Base-by-base conservation (phyloP, 768 basidiomycete species). In the Suillus fuscotomentosus region DNA sequence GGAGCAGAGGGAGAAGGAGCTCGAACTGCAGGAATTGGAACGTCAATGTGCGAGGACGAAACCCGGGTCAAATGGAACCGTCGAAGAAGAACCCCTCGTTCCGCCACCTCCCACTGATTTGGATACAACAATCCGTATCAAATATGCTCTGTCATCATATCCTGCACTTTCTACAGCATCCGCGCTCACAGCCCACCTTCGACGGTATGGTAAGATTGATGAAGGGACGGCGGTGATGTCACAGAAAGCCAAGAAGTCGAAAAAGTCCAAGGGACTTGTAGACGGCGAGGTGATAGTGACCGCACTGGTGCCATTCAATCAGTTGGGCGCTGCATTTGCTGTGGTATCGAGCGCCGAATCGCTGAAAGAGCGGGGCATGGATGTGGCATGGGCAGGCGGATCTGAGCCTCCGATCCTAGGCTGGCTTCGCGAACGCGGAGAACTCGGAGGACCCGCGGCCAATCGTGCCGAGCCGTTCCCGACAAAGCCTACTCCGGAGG, bases 41-140 rank as follows among this genome's bases (percentile, higher is more conserved):
- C 80, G 76, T 66, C 82, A 86, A 64, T 66, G 82, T 5, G 6
- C 65, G 20, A 66, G 85, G 65, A 51, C 41, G 43, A 68, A 69
- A 34, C 68, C 65, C 34, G 68, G 68, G 3, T 76, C 74, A 45
- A 69, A 70, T 22, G 69, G 72, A 60, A 70, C 68, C n/a, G 77
- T 69, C 22, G 70, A 65, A 36, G 80, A 78, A 39, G 79, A 83
- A 36, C 77, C 82, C 57, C 53, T 78, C 20, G 84, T 84, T 10
- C 85, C 88, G 3, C 90, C 89, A 11, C 68, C 84, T 4, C 73
- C 88, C 66, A 84, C 89, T 83, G 75, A 84, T 3, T 81, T 88
- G 36, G 92, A 94, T 67, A 92, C 91, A 0, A 93, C 92, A 15
- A 79, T 94, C 65, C 85, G 87, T 61, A 73, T 94, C 66, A 93